A percentile compares a stretch with the other conserved stretches of the same genome.
Conservation (phyloP, 345 rosid species). For the Linum tenue region DNA sequence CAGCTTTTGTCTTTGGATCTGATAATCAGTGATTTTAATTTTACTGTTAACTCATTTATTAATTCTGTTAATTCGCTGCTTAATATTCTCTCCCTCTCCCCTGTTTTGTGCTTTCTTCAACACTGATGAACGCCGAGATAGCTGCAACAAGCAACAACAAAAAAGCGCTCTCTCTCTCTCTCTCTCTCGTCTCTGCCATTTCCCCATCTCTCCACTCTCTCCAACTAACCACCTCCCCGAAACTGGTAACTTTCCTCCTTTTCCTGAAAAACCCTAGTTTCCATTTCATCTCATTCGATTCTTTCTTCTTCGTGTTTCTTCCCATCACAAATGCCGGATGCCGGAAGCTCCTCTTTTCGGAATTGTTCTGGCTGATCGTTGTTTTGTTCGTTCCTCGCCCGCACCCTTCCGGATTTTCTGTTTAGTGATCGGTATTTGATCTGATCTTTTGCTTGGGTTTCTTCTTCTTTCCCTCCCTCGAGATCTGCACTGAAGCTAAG, state of each 20-base stretch:
- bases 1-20: not conserved
- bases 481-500: no score
- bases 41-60: not conserved
- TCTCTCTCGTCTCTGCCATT: not conserved
- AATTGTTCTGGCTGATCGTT: not conserved
- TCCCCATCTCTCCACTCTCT: not conserved
- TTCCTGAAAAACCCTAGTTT: not conserved
- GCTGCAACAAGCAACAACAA: not conserved
- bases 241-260: not conserved
- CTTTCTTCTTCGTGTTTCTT: not conserved
- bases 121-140: not conserved
- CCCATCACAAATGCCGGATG: not conserved
- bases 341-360: not conserved
- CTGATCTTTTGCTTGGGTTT: not conserved
- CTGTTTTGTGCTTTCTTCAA: not conserved
- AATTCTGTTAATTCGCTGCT: not conserved
- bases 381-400: no score
- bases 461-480: no score
- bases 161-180: not conserved
- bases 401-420: not conserved
- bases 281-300: not conserved
- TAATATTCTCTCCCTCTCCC: not conserved
- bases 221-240: not conserved
- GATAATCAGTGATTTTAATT: not conserved
- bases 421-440: not conserved